Conservation (phyloP, 306 rosid genomes). For the Geum urbanum region DNA sequence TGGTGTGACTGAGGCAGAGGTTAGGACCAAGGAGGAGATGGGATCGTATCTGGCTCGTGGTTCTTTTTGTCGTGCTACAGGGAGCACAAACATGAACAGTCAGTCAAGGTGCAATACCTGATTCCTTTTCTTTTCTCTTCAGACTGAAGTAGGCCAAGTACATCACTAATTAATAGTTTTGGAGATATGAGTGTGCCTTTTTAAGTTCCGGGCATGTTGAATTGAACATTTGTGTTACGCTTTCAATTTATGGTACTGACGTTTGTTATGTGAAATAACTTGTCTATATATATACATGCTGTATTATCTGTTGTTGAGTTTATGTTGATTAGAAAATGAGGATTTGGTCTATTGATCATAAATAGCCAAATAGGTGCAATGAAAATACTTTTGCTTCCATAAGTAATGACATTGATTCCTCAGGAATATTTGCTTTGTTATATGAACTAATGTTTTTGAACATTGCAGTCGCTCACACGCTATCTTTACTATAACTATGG, state of each 20-base stretch:
- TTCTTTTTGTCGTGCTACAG: slow-evolving; percentile 79
- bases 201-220: neutral
- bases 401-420: neutral
- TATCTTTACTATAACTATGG: slow-evolving; percentile 87
- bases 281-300: neutral
- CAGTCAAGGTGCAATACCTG: slow-evolving; percentile 64
- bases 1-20: slow-evolving; percentile 82
- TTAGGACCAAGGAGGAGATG: slow-evolving; percentile 80
- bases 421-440: neutral
- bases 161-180: neutral
- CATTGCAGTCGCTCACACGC: slow-evolving; percentile 86
- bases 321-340: too few species aligned
- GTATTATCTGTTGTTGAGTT: neutral
- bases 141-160: neutral
- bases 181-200: neutral
- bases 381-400: neutral
- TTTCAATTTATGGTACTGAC: neutral
- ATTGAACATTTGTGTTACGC: neutral
- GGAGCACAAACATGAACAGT: slow-evolving; percentile 88
- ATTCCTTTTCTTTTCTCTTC: neutral
- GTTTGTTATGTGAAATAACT: neutral
- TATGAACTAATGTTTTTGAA: neutral
- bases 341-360: neutral
- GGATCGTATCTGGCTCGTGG: slow-evolving; percentile 64
- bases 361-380: neutral